Base-by-base conservation (phyloP, 257 asterid genomes). In the Solanum chilense region DNA sequence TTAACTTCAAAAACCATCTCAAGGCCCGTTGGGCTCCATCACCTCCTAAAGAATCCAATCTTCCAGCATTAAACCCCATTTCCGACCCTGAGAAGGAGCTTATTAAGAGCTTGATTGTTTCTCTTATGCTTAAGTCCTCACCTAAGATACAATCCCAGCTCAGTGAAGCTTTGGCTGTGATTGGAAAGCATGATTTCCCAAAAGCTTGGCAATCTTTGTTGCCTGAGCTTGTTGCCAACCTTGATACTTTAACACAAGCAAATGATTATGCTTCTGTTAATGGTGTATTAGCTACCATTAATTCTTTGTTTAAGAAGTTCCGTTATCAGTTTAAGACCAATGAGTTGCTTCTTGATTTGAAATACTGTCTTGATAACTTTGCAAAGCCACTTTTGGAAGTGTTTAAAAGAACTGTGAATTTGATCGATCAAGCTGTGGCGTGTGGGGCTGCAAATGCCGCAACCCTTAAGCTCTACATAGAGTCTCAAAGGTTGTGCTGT, bases 401-500 rank as follows among this genome's bases (percentile, higher is more conserved):
- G 82, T 97, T 97, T 87, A 91, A 92, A 52, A 86, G 95, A 64
- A 95, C 98, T 11, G 95, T 95, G 2, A 89, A 70, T 60, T 87
- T 89, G 87, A 74, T 96, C 15, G 99, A 95, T 89, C 93, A 90
- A 45, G 90, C 88, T 2, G 90, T 88, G 83, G 91, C 88, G 66
- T 89, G 93, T 74, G 94, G 94, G 21, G 84, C 90, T 27, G 92
- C 91, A 2, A 88, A 77, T 90, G 93, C 94, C 6, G 58, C 83
- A 33, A 88, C 86, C 64, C 92, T 96, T 31, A 93, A 89, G 91
- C 94, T 90, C 12, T 95, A 91, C 89, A 88, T 97, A 44, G 99
- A 96, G 90, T 92, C 98, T 11, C 99, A 95, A 92, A 93, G 95
- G 92, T 64, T 95, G 89, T 97, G 99, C 85, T 97, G 99, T 89